Evolutionary conservation across 148 eudicot genomes (phyloP).

Genomic region (Vaccinium darrowii): DNA sequence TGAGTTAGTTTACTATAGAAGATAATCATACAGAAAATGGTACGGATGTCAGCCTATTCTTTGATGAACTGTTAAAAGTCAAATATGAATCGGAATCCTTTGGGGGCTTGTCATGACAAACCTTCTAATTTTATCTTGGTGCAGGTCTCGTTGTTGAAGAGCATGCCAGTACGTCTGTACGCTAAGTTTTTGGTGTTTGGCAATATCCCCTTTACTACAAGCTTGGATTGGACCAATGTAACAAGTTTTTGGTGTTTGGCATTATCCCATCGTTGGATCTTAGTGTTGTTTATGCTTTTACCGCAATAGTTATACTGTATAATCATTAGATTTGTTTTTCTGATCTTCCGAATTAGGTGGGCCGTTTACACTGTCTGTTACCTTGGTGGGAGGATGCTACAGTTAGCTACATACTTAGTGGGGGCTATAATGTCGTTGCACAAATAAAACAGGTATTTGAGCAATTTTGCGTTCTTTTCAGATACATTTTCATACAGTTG

Average conservation of each 20-base stretch:
- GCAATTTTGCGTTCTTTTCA: background rate
- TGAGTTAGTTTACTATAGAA: background rate
- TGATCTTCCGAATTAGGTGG: slow-evolving; percentile 44
- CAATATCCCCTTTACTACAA: slow-evolving; percentile 41
- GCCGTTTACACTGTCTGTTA: slow-evolving; percentile 72
- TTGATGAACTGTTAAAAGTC: slow-evolving; percentile 1
- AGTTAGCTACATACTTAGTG: slow-evolving; percentile 70
- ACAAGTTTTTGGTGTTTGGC: slow-evolving; percentile 17
- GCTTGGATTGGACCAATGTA: slow-evolving; percentile 71
- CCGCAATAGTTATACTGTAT: background rate
- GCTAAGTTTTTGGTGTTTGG: slow-evolving; percentile 50
- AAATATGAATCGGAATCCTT: background rate
- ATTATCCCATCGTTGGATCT: background rate
- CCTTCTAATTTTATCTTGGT: slow-evolving; percentile 14
- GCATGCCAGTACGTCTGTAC: slow-evolving; percentile 60
- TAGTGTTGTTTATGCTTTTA: background rate
- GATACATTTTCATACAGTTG: background rate
- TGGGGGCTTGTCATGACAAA: background rate
- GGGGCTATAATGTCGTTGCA: slow-evolving; percentile 69
- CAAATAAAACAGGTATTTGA: slow-evolving; percentile 55
- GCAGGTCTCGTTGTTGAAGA: slow-evolving; percentile 73
- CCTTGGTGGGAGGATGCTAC: slow-evolving; percentile 98
- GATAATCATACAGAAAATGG: background rate
- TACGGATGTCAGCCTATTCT: background rate
- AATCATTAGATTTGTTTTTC: background rate